A percentile compares a stretch with the other conserved stretches of the same genome.
Evolutionary conservation across 2,329 filamentous ascomycete genomes (phyloP).

Genomic region (Aspergillus transmontanensis): DNA sequence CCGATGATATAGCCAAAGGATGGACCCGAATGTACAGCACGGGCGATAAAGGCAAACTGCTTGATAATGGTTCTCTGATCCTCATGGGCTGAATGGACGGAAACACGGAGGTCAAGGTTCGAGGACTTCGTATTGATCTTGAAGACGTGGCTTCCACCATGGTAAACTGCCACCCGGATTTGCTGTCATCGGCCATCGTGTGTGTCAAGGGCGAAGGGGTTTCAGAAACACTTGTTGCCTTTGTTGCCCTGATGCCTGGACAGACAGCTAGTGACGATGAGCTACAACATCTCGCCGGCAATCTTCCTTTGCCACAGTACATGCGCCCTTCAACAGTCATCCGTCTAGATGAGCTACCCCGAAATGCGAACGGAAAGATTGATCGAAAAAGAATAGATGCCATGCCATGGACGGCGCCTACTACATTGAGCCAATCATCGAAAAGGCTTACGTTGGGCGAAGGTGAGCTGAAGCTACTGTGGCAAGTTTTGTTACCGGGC

Average conservation of each 20-base stretch:
- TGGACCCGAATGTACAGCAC: constrained; percentile 30
- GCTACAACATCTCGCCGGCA: constrained; percentile 31
- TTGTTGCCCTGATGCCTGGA: constrained; percentile 4
- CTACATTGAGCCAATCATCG: not conserved
- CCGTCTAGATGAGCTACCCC: constrained; percentile 25
- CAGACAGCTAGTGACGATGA: constrained; percentile 10
- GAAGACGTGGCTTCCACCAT: constrained; percentile 41
- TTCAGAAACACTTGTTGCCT: constrained; percentile 23
- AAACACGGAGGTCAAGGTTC: constrained; percentile 27
- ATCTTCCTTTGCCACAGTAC: constrained; percentile 34
- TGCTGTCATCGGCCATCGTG: constrained; percentile 3
- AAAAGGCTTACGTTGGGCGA: constrained; percentile 12
- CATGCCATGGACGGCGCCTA: constrained; percentile 25
- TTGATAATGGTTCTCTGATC: constrained; percentile 26
- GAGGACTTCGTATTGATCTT: constrained; percentile 46
- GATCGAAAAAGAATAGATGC: constrained; percentile 20
- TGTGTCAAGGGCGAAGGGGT: constrained; percentile 2
- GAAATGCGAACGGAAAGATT: constrained; percentile 30
- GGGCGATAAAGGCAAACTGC: constrained; percentile 29
- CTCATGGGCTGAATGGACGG: constrained; percentile 27
- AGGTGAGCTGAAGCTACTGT: constrained; percentile 25
- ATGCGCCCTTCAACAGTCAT: constrained; percentile 36
- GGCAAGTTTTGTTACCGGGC: constrained; percentile 18
- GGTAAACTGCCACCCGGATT: not conserved
- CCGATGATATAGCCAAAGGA: constrained; percentile 11